Conservation (phyloP, 192 early-diverging fungal species). For the Linnemannia elongata region DNA sequence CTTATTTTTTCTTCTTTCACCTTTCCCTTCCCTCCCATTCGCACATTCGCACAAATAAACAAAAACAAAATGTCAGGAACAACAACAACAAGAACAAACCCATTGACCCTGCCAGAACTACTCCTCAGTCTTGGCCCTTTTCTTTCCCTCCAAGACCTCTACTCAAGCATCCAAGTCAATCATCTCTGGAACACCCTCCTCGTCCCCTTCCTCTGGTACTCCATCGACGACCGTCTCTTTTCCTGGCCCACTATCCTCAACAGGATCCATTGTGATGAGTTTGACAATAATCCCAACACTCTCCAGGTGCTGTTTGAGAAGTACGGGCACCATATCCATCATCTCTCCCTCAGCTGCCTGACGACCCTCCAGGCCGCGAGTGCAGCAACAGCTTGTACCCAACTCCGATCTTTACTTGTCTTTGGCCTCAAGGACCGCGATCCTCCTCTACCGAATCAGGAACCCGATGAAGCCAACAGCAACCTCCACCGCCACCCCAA, state of each 20-base stretch:
- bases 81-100: background rate
- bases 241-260: background rate
- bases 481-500: background rate
- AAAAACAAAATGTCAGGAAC: background rate
- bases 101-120: background rate
- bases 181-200: background rate
- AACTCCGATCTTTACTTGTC: background rate
- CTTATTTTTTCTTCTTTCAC: background rate
- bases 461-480: background rate
- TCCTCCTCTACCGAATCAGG: background rate
- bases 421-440: conserved; percentile 3
- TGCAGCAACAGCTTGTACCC: background rate
- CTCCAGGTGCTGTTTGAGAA: background rate
- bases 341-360: background rate
- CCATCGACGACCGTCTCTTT: background rate
- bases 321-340: background rate
- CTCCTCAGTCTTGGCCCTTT: background rate
- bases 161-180: background rate
- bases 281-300: background rate
- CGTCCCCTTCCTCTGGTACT: background rate
- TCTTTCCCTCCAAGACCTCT: background rate
- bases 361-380: background rate
- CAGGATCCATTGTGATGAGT: background rate
- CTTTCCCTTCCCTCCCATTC: background rate
- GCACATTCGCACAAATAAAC: background rate